These are phyloP conservation scores for Xylaria arbuscula DNA, from an alignment of 2,329 filamentous ascomycete species.

Conservation along the genomic window DNA sequence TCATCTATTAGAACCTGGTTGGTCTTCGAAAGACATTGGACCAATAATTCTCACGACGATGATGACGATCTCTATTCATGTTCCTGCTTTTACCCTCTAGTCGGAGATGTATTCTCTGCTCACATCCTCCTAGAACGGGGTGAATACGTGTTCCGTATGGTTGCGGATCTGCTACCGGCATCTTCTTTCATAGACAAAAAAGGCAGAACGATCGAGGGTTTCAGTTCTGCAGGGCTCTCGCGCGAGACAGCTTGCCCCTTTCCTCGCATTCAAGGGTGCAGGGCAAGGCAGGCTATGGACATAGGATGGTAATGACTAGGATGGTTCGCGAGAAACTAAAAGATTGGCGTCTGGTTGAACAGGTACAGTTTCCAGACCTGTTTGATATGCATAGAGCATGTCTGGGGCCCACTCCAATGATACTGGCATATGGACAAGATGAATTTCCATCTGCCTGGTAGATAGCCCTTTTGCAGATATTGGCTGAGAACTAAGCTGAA, in stretches of 20 bases:
- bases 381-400: constrained; percentile 43
- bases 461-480: constrained; percentile 50
- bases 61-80: constrained; percentile 50
- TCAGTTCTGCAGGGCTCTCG: constrained; percentile 56
- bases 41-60: constrained; percentile 50
- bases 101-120: constrained; percentile 48
- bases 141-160: constrained; percentile 48
- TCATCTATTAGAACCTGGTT: constrained; percentile 47
- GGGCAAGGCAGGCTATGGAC: constrained; percentile 48
- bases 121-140: constrained; percentile 51
- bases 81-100: constrained; percentile 50
- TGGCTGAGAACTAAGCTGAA: constrained; percentile 51
- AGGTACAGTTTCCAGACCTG: constrained; percentile 48
- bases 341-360: constrained; percentile 49
- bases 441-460: constrained; percentile 48
- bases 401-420: constrained; percentile 48
- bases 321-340: constrained; percentile 47
- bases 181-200: constrained; percentile 70
- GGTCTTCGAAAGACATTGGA: constrained; percentile 39
- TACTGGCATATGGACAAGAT: constrained; percentile 49
- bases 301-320: constrained; percentile 52
- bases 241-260: constrained; percentile 39
- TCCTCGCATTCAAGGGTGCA: constrained; percentile 43
- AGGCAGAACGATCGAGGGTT: constrained; percentile 71
- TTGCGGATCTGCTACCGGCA: constrained; percentile 51